These are phyloP conservation scores for Yamadazyma sp. DNA, from an alignment of 1,139 yeast genomes.

Conservation along the genomic window DNA sequence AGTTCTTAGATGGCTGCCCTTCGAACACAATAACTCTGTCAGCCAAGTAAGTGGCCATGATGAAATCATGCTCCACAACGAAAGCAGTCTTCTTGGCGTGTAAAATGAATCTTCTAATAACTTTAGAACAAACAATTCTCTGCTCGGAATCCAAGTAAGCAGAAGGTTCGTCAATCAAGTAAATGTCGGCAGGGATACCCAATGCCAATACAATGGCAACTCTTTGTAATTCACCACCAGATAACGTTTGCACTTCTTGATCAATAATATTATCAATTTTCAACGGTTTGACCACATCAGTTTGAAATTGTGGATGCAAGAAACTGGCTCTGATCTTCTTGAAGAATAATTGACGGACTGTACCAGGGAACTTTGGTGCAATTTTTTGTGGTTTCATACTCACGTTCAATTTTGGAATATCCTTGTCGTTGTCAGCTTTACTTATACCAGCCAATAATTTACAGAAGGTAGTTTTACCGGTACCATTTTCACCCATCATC, in stretches of 20 bases:
- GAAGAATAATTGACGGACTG: slow-evolving; percentile 95
- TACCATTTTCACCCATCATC: slow-evolving; percentile 99
- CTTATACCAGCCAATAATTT: slow-evolving; percentile 90
- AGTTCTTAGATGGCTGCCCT: slow-evolving; percentile 85
- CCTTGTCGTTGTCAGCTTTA: slow-evolving; percentile 76
- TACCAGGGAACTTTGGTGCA: slow-evolving; percentile 97
- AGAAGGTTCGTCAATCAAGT: slow-evolving; percentile 96
- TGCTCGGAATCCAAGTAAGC: slow-evolving; percentile 99
- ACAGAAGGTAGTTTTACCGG: slow-evolving; percentile 98
- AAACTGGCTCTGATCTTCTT: slow-evolving; percentile 94
- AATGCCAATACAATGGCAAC: slow-evolving; percentile 95
- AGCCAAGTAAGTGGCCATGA: slow-evolving; percentile 98
- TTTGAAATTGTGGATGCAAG: slow-evolving; percentile 95
- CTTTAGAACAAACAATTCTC: slow-evolving; percentile 98
- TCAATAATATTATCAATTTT: slow-evolving; percentile 91
- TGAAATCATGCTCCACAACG: slow-evolving; percentile 98
- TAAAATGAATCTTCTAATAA: slow-evolving; percentile 91
- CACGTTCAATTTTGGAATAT: slow-evolving; percentile 84
- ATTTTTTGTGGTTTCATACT: slow-evolving; percentile 99
- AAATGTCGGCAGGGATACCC: slow-evolving; percentile 94
- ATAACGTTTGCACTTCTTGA: slow-evolving; percentile 94
- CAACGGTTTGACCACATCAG: slow-evolving; percentile 95
- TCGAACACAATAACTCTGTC: slow-evolving; percentile 98
- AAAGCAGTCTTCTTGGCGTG: slow-evolving; percentile 98
- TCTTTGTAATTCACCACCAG: slow-evolving; percentile 99